Conservation (phyloP, 805 yeast genomes). For the Myxozyma neglecta region DNA sequence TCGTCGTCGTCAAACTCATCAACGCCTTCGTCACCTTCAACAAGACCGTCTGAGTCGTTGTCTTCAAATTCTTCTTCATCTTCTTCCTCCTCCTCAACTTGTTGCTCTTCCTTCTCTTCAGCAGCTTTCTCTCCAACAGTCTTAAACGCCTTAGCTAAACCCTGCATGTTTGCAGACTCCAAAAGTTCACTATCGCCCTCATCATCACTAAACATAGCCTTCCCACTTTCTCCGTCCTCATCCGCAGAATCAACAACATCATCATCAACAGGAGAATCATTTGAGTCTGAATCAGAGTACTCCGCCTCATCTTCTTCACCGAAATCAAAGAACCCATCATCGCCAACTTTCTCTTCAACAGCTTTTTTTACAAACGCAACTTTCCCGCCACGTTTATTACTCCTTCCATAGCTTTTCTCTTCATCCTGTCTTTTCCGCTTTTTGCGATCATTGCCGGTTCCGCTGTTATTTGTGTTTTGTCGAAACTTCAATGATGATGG, state of each 20-base stretch:
- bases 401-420: slow-evolving; percentile 4
- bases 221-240: slow-evolving; percentile 45
- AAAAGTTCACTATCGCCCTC: slow-evolving; percentile 60
- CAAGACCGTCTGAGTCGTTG: slow-evolving; percentile 35
- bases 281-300: slow-evolving; percentile 41
- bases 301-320: slow-evolving; percentile 40
- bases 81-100: slow-evolving; percentile 55
- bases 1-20: slow-evolving; percentile 80
- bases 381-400: neutral
- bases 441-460: neutral
- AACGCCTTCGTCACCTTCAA: slow-evolving; percentile 37
- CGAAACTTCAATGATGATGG: neutral
- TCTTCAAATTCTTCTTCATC: slow-evolving; percentile 57
- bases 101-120: slow-evolving; percentile 32
- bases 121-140: slow-evolving; percentile 29
- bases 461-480: neutral
- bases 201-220: slow-evolving; percentile 79
- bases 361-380: slow-evolving; percentile 12
- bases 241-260: slow-evolving; percentile 63
- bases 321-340: slow-evolving; percentile 26
- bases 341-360: slow-evolving; percentile 42
- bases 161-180: slow-evolving; percentile 36
- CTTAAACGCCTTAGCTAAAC: slow-evolving; percentile 35
- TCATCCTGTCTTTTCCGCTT: slow-evolving; percentile 7
- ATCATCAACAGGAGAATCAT: slow-evolving; percentile 30